Base-by-base conservation (phyloP, 2,329 filamentous ascomycete species). In the Atkinsonella texensis region DNA sequence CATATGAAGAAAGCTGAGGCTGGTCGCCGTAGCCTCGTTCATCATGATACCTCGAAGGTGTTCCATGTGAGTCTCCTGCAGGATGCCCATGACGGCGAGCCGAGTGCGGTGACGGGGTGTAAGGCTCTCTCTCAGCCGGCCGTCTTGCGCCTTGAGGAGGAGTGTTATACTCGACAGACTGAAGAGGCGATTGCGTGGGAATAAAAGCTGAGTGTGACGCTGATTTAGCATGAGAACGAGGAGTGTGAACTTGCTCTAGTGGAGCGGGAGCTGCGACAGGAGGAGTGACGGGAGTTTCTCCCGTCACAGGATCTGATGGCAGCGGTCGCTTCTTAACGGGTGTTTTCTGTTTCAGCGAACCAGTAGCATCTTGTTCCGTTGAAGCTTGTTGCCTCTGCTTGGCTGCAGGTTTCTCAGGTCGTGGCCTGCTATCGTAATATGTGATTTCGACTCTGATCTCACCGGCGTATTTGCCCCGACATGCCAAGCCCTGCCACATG, bases 371-470 rank as follows among this genome's bases (percentile, higher is more conserved):
- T 53, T 64, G 61, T 46, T 69, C 68, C 6, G 69, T 56, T 20
- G 64, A 55, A 47, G 66, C 59, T 42, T 67, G 63, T 33, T 65
- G 63, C 60, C 70, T 80, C 53, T 76, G 70, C 63, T 79, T 83
- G 54, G 80, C 75, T 8, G 70, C 70, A 1, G 75, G 70, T 68
- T 85, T 89, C 54, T 94, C 88, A 12, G 78, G 77, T 68, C 93
- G 93, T 18, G 89, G 86, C 28, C 91, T 79, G 52, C 79, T 83
- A 66, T 98, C 93, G 73, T 97, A 98, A 70, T 86, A 98, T 42
- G 93, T 98, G 69, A 96, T 84, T 70, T 98, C 93, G 57, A 98
- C 84, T 58, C 91, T 80, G 57, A 98, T 83, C 67, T 97, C 91
- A 51, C 93, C 93, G 7, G 93, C 91, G 62, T 97, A 98, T 74